Evolutionary conservation across 139 green algal genomes (phyloP).

Genomic region (Picochlorum sp.): DNA sequence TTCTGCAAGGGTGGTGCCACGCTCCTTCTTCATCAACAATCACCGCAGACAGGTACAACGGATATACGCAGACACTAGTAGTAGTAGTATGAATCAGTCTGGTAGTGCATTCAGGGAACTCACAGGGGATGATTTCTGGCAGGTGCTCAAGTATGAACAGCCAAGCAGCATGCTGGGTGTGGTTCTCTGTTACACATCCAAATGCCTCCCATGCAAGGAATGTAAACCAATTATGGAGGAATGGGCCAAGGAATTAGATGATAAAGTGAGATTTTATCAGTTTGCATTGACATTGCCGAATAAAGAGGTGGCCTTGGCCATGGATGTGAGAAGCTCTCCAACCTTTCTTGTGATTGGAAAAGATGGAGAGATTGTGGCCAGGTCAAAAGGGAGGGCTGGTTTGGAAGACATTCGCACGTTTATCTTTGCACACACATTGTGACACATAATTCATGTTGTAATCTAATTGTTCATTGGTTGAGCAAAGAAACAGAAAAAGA

Average conservation of each 20-base stretch:
- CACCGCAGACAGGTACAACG: no score
- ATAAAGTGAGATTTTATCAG: neutral
- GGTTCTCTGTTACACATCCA: slow-evolving; percentile 12
- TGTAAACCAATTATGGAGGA: slow-evolving; percentile 7
- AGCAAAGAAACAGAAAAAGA: no score
- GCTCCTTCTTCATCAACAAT: no score
- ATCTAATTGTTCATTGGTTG: neutral
- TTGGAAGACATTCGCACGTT: neutral
- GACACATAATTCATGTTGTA: neutral
- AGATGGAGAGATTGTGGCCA: neutral
- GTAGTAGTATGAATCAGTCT: neutral
- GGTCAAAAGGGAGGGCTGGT: neutral
- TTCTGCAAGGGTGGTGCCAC: no score
- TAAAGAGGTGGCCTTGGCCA: slow-evolving; percentile 10
- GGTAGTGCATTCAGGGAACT: neutral
- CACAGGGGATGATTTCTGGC: neutral
- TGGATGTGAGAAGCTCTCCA: slow-evolving; percentile 5
- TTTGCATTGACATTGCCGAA: slow-evolving; percentile 14
- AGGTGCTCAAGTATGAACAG: neutral
- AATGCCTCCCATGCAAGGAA: slow-evolving; percentile 11
- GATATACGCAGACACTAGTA: no score
- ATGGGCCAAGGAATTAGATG: neutral
- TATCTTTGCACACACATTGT: neutral
- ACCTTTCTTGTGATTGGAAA: slow-evolving; percentile 9
- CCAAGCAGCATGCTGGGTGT: neutral